These are phyloP conservation scores for Thuidium tamariscinum DNA, from an alignment of 225 moss, liverwort and hornwort species.

Conservation along the genomic window DNA sequence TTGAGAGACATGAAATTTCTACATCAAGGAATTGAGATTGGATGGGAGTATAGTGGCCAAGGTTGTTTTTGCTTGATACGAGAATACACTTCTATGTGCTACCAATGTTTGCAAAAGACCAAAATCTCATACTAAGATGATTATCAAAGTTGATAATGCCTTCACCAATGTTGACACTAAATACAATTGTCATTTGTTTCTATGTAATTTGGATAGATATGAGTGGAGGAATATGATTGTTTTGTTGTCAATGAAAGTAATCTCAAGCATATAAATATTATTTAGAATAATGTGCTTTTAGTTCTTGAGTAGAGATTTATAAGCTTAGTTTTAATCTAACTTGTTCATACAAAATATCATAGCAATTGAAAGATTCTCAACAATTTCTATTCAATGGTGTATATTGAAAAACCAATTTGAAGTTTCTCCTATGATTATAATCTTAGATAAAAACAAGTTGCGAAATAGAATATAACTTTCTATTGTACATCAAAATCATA, in stretches of 20 bases:
- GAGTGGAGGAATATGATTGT: neutral
- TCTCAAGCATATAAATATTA: neutral
- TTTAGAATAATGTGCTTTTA: neutral
- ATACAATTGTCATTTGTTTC: neutral
- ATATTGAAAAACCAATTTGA: neutral
- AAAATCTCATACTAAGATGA: neutral
- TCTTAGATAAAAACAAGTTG: neutral
- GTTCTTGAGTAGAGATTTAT: neutral
- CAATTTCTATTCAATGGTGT: neutral
- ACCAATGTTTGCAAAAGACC: accelerated
- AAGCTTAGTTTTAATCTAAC: neutral
- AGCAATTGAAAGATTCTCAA: neutral
- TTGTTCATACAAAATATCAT: neutral
- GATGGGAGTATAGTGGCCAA: accelerated
- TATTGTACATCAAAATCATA: neutral
- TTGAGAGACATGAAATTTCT: accelerated
- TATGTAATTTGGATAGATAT: neutral
- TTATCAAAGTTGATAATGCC: neutral
- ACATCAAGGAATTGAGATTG: neutral
- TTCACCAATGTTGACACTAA: neutral
- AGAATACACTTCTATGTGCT: accelerated
- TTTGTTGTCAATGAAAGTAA: neutral
- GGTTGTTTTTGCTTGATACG: neutral
- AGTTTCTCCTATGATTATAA: neutral
- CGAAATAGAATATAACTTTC: neutral